These are phyloP conservation scores for Pestalotiopsis sp. DNA, from an alignment of 2,329 filamentous ascomycete genomes.

Conservation along the genomic window DNA sequence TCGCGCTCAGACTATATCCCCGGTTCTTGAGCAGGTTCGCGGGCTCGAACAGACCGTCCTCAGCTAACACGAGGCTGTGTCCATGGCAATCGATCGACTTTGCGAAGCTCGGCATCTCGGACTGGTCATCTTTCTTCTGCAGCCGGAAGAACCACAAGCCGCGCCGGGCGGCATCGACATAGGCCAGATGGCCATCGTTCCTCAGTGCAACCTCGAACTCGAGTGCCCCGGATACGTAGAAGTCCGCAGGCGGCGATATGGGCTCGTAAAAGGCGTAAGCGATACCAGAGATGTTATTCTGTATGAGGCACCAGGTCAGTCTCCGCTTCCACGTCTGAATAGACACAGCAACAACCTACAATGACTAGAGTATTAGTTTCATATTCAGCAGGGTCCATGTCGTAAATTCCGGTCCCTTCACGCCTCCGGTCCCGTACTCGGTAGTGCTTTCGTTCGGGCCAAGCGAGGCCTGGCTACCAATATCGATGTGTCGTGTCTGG, in stretches of 20 bases:
- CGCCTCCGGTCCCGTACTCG: neutral
- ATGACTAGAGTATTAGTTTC: slow-evolving; percentile 64
- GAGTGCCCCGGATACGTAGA: slow-evolving; percentile 48
- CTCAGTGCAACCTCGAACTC: slow-evolving; percentile 56
- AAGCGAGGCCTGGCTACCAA: neutral
- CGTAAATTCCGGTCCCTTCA: slow-evolving; percentile 39
- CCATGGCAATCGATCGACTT: slow-evolving; percentile 46
- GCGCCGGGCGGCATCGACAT: slow-evolving; percentile 52
- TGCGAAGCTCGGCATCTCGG: slow-evolving; percentile 34
- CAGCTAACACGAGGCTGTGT: slow-evolving; percentile 45
- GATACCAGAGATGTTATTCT: slow-evolving; percentile 62
- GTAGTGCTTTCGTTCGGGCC: neutral
- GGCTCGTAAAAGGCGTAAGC: slow-evolving; percentile 59
- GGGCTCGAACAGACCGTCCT: slow-evolving; percentile 56
- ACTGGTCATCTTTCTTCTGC: slow-evolving; percentile 41
- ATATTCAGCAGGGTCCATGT: slow-evolving; percentile 67
- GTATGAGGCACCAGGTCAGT: slow-evolving; percentile 19
- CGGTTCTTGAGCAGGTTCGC: slow-evolving; percentile 49
- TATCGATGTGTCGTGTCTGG: neutral
- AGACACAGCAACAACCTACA: slow-evolving; percentile 40
- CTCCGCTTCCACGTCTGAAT: neutral
- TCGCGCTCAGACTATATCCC: slow-evolving; percentile 38
- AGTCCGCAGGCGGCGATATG: slow-evolving; percentile 43
- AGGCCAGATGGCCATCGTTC: slow-evolving; percentile 55
- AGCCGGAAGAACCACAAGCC: slow-evolving; percentile 60